These are phyloP conservation scores for Gynandropsis gynandra DNA, from an alignment of 345 rosid species.

Conservation along the genomic window DNA sequence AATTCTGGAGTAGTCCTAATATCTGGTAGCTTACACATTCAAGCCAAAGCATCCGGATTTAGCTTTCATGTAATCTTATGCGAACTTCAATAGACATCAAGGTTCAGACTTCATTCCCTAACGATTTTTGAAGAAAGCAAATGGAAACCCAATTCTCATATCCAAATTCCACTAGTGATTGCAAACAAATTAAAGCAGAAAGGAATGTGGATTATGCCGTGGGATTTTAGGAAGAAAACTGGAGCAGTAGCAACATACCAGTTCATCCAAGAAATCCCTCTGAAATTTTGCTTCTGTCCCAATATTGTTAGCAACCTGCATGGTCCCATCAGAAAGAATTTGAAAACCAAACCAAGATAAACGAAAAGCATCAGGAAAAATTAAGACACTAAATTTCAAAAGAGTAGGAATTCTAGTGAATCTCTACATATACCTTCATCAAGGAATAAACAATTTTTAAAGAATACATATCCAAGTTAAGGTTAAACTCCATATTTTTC, in stretches of 20 bases:
- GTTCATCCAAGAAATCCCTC: slow-evolving; percentile 67
- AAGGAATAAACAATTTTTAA: background rate
- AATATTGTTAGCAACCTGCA: slow-evolving; percentile 78
- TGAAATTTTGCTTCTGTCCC: slow-evolving; percentile 73
- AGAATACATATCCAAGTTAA: background rate
- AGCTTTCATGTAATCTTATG: background rate
- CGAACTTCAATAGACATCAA: no score
- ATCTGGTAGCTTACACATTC: background rate
- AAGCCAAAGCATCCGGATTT: background rate
- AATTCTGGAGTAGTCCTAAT: no score
- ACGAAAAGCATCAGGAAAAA: background rate
- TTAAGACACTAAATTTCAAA: background rate
- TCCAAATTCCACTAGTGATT: background rate
- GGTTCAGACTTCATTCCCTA: no score
- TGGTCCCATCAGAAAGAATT: background rate
- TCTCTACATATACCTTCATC: background rate
- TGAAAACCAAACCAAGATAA: background rate
- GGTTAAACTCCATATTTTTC: no score
- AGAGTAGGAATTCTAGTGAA: background rate
- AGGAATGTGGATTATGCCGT: background rate
- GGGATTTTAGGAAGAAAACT: background rate
- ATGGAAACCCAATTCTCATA: background rate
- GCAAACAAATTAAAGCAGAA: background rate
- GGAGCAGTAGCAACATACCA: slow-evolving; percentile 35
- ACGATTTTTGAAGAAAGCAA: background rate